These are phyloP conservation scores for Chaetomiaceae sp. DNA, from an alignment of 2,329 filamentous ascomycete genomes.

Conservation along the genomic window DNA sequence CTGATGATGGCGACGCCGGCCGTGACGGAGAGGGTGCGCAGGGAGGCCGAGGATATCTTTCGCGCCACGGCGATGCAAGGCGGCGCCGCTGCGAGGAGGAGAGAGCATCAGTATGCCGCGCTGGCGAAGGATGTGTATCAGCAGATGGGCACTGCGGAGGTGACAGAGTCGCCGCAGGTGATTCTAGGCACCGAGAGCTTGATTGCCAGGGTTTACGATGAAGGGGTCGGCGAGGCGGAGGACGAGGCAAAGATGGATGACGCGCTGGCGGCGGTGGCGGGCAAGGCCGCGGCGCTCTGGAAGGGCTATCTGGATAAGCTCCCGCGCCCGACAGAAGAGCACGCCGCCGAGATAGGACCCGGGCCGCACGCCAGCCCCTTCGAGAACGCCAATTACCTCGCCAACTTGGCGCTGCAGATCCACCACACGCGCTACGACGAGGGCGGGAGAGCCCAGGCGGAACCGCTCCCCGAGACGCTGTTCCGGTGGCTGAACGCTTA, in stretches of 20 bases:
- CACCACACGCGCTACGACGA: constrained; percentile 58
- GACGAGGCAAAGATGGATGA: constrained; percentile 53
- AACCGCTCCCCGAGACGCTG: constrained; percentile 68
- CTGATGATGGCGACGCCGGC: constrained; percentile 53
- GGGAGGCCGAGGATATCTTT: constrained; percentile 53
- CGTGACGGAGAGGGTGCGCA: constrained; percentile 47
- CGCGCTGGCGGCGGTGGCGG: constrained; percentile 50
- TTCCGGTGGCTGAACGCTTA: constrained; percentile 77
- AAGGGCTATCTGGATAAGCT: constrained; percentile 47
- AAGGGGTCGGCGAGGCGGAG: constrained; percentile 53
- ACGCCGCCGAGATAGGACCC: constrained; percentile 60
- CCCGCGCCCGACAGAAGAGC: constrained; percentile 46
- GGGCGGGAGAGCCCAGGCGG: constrained; percentile 26
- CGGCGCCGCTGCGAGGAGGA: constrained; percentile 32
- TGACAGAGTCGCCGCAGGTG: constrained; percentile 66
- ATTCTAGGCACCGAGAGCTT: constrained; percentile 72
- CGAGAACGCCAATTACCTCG: constrained; percentile 74
- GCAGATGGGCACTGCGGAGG: constrained; percentile 50
- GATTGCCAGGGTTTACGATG: constrained; percentile 59
- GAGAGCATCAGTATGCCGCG: constrained; percentile 59
- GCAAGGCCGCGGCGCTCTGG: constrained; percentile 52
- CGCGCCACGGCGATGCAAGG: constrained; percentile 48
- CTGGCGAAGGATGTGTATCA: constrained; percentile 68
- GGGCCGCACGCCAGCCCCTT: constrained; percentile 58
- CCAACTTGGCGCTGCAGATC: constrained; percentile 70